Evolutionary conservation across 495 filamentous ascomycete genomes (phyloP).

Genomic region (Penicillium taxi): DNA sequence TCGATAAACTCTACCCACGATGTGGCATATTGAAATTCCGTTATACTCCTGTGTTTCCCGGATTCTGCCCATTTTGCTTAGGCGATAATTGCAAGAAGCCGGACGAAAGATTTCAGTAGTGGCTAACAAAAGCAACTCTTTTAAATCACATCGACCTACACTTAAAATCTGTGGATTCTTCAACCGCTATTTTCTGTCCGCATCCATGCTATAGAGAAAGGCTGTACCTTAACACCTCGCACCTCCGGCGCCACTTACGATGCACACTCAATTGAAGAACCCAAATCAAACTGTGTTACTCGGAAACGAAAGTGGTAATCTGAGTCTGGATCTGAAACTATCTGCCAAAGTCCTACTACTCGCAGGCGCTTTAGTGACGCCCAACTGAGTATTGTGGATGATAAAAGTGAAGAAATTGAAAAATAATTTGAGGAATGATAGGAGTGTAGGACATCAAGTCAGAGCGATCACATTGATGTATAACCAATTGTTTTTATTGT

Average conservation of each 20-base stretch:
- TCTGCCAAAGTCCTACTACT: too few species aligned
- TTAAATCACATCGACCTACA: constrained; percentile 11
- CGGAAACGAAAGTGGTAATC: constrained; percentile 6
- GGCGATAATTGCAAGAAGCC: constrained; percentile 5
- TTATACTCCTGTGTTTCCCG: constrained; percentile 9
- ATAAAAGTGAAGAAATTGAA: too few species aligned
- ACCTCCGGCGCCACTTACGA: constrained; percentile 5
- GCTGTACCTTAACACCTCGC: background rate
- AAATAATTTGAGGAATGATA: too few species aligned
- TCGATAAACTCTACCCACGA: constrained; percentile 8
- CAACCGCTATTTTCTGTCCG: background rate
- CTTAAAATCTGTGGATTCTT: constrained; percentile 1
- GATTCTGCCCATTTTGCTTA: constrained; percentile 12
- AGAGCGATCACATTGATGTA: too few species aligned
- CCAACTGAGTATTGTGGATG: too few species aligned
- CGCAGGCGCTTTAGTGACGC: too few species aligned
- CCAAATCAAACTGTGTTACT: constrained; percentile 5
- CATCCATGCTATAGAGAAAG: constrained; percentile 2
- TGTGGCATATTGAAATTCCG: constrained; percentile 16
- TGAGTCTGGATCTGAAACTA: too few species aligned
- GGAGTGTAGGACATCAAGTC: too few species aligned
- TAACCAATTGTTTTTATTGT: too few species aligned
- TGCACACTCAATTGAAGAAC: constrained; percentile 6
- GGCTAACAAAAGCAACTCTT: constrained; percentile 9
- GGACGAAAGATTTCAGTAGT: constrained; percentile 12